Conservation (phyloP, 2,329 filamentous ascomycete genomes). For the Dactylellina drechsleri region DNA sequence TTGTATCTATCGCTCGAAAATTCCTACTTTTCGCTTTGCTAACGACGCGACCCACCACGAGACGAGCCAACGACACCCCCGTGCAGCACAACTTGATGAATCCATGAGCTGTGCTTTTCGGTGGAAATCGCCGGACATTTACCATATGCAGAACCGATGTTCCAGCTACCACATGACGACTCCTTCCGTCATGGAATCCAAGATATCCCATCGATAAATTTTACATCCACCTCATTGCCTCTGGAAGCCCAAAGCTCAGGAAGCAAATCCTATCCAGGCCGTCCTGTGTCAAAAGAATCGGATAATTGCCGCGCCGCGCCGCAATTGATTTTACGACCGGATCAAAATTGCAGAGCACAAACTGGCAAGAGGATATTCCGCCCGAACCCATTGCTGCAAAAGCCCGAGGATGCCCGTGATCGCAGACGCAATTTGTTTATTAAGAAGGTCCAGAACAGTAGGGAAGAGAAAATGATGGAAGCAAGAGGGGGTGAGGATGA, state of each 20-base stretch:
- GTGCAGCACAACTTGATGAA: constrained; percentile 2
- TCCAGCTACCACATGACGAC: constrained; percentile 28
- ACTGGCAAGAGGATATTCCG: constrained; percentile 61
- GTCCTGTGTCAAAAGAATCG: neutral
- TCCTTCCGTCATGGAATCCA: constrained; percentile 10
- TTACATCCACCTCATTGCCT: constrained; percentile 5
- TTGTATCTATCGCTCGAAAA: no score
- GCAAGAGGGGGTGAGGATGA: constrained; percentile 73
- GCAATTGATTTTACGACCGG: neutral
- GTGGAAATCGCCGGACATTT: constrained; percentile 17
- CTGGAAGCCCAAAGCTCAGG: neutral
- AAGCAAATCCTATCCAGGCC: no score
- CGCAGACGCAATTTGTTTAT: constrained; percentile 75
- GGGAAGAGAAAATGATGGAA: constrained; percentile 71
- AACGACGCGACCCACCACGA: no score
- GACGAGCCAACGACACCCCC: neutral
- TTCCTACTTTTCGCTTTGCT: no score
- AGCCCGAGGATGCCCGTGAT: constrained; percentile 71
- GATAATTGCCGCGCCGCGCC: neutral
- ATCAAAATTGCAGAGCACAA: neutral
- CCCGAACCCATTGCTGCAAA: constrained; percentile 72
- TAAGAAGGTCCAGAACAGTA: constrained; percentile 71
- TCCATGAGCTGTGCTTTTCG: constrained; percentile 9
- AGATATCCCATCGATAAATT: constrained; percentile 15
- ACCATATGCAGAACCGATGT: constrained; percentile 29